Evolutionary conservation across 345 rosid species (phyloP), one percentile per base, ranked within the genome.

Genomic region (Hypericum perforatum): DNA sequence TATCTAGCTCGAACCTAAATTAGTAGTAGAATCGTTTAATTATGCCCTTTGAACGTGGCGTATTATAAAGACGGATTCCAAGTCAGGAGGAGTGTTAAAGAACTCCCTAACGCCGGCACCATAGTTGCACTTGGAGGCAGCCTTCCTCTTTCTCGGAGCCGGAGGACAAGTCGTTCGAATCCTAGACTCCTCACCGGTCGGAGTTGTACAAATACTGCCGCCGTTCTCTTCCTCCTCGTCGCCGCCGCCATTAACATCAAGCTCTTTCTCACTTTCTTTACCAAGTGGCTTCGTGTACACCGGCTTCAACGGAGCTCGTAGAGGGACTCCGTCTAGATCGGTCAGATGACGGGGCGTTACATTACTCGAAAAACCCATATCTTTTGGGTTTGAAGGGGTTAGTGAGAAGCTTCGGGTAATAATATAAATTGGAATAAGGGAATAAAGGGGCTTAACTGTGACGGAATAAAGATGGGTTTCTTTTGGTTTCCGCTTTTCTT

Each of bases 291-390:
- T 37, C 8, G 55, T 52, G 55, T 36, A 52, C 6, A 52, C 38
- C 7, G 55, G 41, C 41, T 52, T 52, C 39, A 52, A 37, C 8
- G 55, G 55, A 38, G 77, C 73, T 45, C 82, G 74, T 29, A 81
- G 63, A 2, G 79, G 68, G 59, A 79, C 66, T 51, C 32, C 32
- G 2, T 1, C 32, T 22, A 22, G 4, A 4, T 22, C 32, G 32
- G 32, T 22, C 1, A 22, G 32, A 22, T 22, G 2, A 22, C 32
- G 32, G 32, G 32, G 4, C 32, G 32, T 22, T 22, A 22, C 4
- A 22, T 22, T 22, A 4, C 32, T 4, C 4, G 84, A 60, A 57
- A 70, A 51, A 42, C 86, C 86, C 89, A 85, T 82, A 52, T 11
- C 32, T 22, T 22, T 22, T 22, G 32, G 32, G 4, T 22, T 22